Percentiles rank a stretch among this genome's conserved stretches.
phyloP scores from a whole-genome alignment of 2,329 filamentous ascomycete species.

The Neurospora sp. region DNA sequence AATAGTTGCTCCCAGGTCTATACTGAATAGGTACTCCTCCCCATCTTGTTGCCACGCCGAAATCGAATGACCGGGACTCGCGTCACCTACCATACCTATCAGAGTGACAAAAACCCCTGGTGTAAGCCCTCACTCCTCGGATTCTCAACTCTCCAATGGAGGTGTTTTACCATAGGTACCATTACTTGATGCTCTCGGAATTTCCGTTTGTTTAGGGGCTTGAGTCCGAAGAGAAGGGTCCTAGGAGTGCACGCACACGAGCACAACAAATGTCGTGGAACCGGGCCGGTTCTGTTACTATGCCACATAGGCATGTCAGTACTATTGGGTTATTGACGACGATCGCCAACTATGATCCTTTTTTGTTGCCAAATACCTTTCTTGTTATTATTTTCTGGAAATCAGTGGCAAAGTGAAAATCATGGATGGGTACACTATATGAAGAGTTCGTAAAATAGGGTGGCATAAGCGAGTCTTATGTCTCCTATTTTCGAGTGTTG shows the following conservation, averaged over 20 bases:
- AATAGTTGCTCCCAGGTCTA: background rate
- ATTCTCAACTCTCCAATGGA: no score
- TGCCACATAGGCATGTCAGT: background rate
- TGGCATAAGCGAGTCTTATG: background rate
- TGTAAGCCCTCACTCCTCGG: no score
- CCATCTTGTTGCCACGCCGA: background rate
- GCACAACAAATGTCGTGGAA: background rate
- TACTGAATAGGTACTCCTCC: background rate
- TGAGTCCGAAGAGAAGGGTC: background rate
- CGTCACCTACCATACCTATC: background rate
- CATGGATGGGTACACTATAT: no score
- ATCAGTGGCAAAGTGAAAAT: background rate
- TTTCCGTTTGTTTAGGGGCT: background rate
- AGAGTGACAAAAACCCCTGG: background rate
- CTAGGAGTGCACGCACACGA: background rate
- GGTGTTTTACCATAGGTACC: background rate
- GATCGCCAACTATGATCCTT: background rate
- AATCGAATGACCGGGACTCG: background rate
- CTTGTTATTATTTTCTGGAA: no score
- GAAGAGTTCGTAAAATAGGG: no score
- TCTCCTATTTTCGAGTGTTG: background rate
- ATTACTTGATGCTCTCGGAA: background rate
- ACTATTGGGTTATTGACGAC: background rate
- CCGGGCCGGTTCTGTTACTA: background rate
- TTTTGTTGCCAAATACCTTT: no score